phyloP scores from a whole-genome alignment of 2,329 filamentous ascomycete species.

The Neofusicoccum sp. region DNA sequence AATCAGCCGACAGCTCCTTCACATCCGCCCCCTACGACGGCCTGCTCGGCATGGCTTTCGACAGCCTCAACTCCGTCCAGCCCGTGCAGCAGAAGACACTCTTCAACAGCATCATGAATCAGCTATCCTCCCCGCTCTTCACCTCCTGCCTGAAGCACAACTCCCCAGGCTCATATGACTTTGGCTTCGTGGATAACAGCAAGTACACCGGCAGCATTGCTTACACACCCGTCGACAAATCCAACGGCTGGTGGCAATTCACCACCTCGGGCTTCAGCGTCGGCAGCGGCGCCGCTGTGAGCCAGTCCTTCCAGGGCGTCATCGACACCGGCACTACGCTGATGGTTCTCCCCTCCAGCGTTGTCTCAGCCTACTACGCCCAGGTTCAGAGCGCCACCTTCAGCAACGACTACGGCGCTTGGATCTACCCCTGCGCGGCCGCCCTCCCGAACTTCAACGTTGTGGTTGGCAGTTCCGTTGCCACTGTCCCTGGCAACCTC shows the following conservation, averaged over 20 bases:
- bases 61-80: conserved; percentile 57
- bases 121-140: conserved; percentile 55
- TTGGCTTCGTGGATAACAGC: conserved; percentile 57
- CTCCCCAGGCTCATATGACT: conserved; percentile 51
- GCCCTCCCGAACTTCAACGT: conserved; percentile 53
- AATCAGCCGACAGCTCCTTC: conserved; percentile 56
- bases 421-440: conserved; percentile 53
- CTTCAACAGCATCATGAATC: conserved; percentile 57
- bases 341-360: conserved; percentile 54
- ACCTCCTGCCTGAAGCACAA: conserved; percentile 57
- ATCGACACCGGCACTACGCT: conserved; percentile 71
- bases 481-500: conserved; percentile 53
- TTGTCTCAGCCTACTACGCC: conserved; percentile 60
- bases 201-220: conserved; percentile 60
- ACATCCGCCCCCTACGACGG: conserved; percentile 51
- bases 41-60: conserved; percentile 60
- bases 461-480: conserved; percentile 48
- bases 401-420: conserved; percentile 53
- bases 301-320: conserved; percentile 52
- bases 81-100: conserved; percentile 54
- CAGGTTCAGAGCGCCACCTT: conserved; percentile 54
- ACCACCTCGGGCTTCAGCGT: conserved; percentile 56
- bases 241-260: conserved; percentile 65
- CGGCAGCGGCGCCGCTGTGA: conserved; percentile 42
- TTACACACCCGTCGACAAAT: conserved; percentile 56